Conservation (phyloP, 768 basidiomycete species). For the Suillus subluteus region DNA sequence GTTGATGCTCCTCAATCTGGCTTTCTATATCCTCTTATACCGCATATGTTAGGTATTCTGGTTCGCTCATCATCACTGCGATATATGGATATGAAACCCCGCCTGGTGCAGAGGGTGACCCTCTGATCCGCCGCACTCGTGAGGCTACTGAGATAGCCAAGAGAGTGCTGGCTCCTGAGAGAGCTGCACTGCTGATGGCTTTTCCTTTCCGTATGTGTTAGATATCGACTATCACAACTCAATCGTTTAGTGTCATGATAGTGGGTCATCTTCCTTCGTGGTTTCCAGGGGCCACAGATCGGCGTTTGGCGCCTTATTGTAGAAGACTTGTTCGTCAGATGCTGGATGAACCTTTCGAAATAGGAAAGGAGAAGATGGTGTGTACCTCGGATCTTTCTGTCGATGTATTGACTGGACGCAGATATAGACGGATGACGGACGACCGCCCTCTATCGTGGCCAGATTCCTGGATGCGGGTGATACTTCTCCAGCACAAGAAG, state of each 20-base stretch:
- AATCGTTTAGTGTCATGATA: not conserved
- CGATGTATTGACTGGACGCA: not conserved
- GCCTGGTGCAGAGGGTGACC: not conserved
- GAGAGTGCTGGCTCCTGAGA: conserved; percentile 9
- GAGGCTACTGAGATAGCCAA: not conserved
- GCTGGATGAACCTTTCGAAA: conserved; percentile 27
- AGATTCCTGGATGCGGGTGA: not conserved
- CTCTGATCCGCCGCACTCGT: conserved; percentile 6
- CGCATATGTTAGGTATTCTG: conserved; percentile 8
- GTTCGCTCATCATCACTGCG: conserved; percentile 29
- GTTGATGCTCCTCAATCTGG: conserved; percentile 1
- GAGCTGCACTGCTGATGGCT: conserved; percentile 10
- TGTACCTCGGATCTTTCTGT: not conserved
- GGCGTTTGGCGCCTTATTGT: not conserved
- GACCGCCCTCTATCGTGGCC: not conserved
- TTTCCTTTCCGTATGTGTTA: conserved; percentile 15
- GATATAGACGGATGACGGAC: not conserved
- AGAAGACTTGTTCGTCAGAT: not conserved
- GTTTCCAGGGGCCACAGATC: conserved; percentile 15
- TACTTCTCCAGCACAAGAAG: not conserved
- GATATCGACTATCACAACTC: no score
- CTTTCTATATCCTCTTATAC: not conserved
- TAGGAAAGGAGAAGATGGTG: conserved; percentile 31
- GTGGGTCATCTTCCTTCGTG: conserved; percentile 17
- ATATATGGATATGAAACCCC: conserved; percentile 13